Conservation (phyloP, 306 rosid genomes). For the Rosa rugosa region DNA sequence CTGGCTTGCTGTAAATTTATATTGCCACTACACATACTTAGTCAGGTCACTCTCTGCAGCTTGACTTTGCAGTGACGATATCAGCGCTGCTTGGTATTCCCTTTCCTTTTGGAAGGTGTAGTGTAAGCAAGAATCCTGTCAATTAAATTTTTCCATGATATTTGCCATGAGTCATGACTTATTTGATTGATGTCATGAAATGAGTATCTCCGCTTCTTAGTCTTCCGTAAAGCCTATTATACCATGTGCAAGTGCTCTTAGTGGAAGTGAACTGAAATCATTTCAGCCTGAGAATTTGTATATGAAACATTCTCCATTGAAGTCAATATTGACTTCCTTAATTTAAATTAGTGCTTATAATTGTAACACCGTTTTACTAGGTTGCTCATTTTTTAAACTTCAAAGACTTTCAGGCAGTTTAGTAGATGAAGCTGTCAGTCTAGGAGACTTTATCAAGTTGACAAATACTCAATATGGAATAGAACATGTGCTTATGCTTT, state of each 20-base stretch:
- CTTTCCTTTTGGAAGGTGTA: constrained; percentile 98
- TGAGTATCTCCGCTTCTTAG: constrained; percentile 14
- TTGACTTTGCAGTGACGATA: constrained; percentile 91
- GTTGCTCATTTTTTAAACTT: constrained; percentile 3
- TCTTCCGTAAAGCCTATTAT: neutral
- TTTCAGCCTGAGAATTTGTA: neutral
- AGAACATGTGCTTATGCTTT: neutral
- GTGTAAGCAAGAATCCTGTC: constrained; percentile 61
- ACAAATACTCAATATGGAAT: neutral
- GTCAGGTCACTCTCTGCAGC: constrained; percentile 59
- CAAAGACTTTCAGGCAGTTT: neutral
- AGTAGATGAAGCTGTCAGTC: neutral
- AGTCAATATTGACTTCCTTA: neutral
- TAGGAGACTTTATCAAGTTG: neutral
- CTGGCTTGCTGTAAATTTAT: constrained; percentile 14
- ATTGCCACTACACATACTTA: constrained; percentile 28
- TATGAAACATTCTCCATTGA: neutral
- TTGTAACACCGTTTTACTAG: neutral
- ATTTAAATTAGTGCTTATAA: neutral
- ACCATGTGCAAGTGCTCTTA: neutral
- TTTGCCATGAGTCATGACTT: constrained; percentile 18
- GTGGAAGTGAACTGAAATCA: constrained; percentile 2
- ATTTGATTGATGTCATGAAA: constrained; percentile 15
- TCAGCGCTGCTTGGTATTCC: constrained; percentile 92
- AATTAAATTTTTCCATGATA: constrained; percentile 22